phyloP scores from a whole-genome alignment of 1,139 yeast genomes.

The Yamadazyma membranifaciens region DNA sequence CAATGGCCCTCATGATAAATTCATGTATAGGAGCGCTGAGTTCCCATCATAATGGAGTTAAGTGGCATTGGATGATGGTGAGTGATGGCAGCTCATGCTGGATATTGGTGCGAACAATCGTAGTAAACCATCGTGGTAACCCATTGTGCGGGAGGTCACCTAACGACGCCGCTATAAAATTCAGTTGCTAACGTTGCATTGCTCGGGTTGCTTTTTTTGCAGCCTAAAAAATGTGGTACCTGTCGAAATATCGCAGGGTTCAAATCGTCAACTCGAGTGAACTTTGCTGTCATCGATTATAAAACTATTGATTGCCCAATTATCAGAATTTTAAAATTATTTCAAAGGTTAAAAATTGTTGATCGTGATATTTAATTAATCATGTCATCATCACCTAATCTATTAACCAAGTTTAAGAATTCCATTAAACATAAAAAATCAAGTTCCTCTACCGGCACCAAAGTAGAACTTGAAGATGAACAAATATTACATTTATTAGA shows the following conservation, averaged over 20 bases:
- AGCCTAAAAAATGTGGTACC: too few species aligned
- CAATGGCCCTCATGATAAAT: too few species aligned
- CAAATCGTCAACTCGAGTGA: background rate
- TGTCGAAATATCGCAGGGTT: background rate
- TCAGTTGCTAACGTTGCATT: background rate
- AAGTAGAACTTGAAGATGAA: constrained; percentile 4
- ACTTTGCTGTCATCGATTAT: constrained; percentile 10
- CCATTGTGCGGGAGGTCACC: too few species aligned
- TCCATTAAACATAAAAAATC: constrained; percentile 20
- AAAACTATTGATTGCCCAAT: background rate
- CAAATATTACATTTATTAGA: constrained; percentile 12
- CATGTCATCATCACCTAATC: constrained; percentile 17
- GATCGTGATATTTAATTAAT: constrained; percentile 2
- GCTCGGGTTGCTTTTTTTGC: constrained; percentile 1
- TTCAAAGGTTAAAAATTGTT: background rate
- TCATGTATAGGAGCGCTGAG: too few species aligned
- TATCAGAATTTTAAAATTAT: background rate
- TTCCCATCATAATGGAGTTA: too few species aligned
- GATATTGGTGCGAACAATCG: too few species aligned
- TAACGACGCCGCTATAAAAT: background rate
- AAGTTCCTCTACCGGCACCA: background rate
- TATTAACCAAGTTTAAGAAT: constrained; percentile 26
- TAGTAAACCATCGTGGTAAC: too few species aligned
- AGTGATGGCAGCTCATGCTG: too few species aligned
- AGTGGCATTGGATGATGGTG: too few species aligned